A percentile compares a stretch with the other conserved stretches of the same genome.
Evolutionary conservation across 75 land plant genomes (phyloP).

Genomic region (Cryptomeria japonica): DNA sequence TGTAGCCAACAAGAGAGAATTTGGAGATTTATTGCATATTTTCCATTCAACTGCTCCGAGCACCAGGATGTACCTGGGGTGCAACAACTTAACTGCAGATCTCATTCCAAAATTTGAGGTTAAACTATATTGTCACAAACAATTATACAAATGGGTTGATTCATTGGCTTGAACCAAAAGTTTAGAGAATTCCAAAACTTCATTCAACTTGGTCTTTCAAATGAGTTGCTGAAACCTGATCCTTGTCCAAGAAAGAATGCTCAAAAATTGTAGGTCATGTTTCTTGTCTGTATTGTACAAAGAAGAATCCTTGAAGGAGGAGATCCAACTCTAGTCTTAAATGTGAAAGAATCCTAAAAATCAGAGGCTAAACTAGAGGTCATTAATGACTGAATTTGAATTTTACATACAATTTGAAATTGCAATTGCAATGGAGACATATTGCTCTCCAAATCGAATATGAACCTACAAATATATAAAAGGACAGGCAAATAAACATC

Average conservation of each 20-base stretch:
- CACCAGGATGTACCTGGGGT: neutral
- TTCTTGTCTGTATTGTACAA: constrained; percentile 5
- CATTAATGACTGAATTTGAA: neutral
- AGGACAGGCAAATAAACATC: neutral
- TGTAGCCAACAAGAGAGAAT: neutral
- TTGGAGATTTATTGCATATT: too few species aligned
- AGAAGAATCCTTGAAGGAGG: neutral
- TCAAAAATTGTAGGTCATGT: neutral
- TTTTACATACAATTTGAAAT: neutral
- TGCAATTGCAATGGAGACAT: neutral
- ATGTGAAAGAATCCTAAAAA: neutral
- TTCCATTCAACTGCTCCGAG: too few species aligned
- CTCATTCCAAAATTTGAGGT: neutral
- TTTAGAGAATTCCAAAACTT: neutral
- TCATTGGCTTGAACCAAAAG: neutral
- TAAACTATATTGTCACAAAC: neutral
- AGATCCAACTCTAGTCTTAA: neutral
- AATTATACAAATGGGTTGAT: neutral
- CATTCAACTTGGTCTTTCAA: neutral
- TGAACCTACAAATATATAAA: neutral
- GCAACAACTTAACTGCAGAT: neutral
- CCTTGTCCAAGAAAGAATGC: neutral
- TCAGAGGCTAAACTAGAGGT: neutral
- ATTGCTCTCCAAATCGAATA: neutral
- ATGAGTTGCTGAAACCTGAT: neutral